A percentile compares a stretch with the other conserved stretches of the same genome.
Conservation (phyloP, 148 eudicot species). For the Amaranthus cruentus region DNA sequence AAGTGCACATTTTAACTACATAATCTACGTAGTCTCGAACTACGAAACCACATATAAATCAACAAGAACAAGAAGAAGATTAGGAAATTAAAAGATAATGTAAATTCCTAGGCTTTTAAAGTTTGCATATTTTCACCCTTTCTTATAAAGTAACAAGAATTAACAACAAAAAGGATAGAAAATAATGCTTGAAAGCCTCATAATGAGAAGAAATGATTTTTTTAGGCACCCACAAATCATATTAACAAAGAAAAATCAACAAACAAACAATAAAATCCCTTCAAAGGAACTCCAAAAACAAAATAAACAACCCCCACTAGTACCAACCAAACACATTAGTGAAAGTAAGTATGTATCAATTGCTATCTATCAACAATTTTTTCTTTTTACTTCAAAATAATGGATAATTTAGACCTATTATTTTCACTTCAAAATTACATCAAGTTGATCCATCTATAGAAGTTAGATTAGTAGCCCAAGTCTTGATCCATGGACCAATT, state of each 20-base stretch:
- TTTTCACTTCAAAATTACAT: too few species aligned
- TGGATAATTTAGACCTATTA: too few species aligned
- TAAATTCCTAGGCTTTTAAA: constrained; percentile 57
- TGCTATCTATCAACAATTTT: too few species aligned
- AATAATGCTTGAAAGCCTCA: constrained; percentile 24
- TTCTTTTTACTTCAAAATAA: too few species aligned
- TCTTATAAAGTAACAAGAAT: constrained; percentile 13
- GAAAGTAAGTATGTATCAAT: too few species aligned
- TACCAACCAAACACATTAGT: constrained; percentile 53
- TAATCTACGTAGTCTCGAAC: neutral
- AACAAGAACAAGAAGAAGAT: neutral
- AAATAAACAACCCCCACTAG: constrained; percentile 60
- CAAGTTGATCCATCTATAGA: too few species aligned
- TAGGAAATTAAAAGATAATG: neutral
- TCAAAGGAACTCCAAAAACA: constrained; percentile 59
- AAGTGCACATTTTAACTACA: neutral
- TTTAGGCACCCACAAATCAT: neutral
- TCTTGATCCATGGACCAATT: too few species aligned
- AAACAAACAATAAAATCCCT: constrained; percentile 49
- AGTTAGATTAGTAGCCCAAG: too few species aligned
- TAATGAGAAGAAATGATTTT: constrained; percentile 20
- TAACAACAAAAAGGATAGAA: constrained; percentile 1
- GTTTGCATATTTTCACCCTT: constrained; percentile 61
- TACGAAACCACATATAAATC: neutral
- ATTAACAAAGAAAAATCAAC: constrained; percentile 6